Evolutionary conservation across 768 basidiomycete species (phyloP).

Genomic region (Suillus decipiens): DNA sequence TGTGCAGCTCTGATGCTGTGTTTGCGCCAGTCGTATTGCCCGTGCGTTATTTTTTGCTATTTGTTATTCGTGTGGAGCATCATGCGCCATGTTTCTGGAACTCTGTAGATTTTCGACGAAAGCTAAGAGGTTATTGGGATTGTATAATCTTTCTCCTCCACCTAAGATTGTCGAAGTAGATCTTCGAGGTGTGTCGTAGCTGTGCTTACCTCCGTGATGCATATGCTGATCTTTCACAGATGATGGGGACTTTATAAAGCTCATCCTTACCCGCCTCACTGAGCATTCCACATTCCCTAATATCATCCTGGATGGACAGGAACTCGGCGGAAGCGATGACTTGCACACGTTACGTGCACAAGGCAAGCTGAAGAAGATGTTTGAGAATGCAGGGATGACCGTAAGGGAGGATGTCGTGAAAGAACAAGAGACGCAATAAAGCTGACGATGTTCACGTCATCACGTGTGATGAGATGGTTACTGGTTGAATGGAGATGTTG

Average conservation of each 20-base stretch:
- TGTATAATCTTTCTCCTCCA: conserved; percentile 60
- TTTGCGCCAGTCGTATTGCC: conserved; percentile 67
- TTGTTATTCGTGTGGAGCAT: not conserved
- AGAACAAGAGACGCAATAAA: conserved; percentile 8
- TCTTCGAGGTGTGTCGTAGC: conserved; percentile 50
- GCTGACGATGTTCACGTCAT: not conserved
- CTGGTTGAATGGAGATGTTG: not conserved
- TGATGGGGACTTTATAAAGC: conserved; percentile 65
- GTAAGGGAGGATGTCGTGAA: conserved; percentile 26
- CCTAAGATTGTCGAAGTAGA: conserved; percentile 80
- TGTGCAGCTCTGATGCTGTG: conserved; percentile 4
- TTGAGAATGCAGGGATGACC: conserved; percentile 50
- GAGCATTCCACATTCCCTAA: conserved; percentile 75
- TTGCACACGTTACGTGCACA: conserved; percentile 48
- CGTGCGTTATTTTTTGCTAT: conserved; percentile 45
- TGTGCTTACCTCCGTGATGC: not conserved
- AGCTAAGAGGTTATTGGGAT: conserved; percentile 50
- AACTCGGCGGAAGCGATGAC: conserved; percentile 68
- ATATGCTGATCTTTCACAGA: conserved; percentile 36
- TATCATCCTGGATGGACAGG: conserved; percentile 60
- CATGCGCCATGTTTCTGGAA: not conserved
- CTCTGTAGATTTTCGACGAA: conserved; percentile 30
- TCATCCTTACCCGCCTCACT: conserved; percentile 66
- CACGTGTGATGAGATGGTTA: not conserved
- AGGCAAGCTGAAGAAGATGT: conserved; percentile 41